phyloP scores from a whole-genome alignment of 1,284 basidiomycete genomes.

The Heterobasidion parviporum region DNA sequence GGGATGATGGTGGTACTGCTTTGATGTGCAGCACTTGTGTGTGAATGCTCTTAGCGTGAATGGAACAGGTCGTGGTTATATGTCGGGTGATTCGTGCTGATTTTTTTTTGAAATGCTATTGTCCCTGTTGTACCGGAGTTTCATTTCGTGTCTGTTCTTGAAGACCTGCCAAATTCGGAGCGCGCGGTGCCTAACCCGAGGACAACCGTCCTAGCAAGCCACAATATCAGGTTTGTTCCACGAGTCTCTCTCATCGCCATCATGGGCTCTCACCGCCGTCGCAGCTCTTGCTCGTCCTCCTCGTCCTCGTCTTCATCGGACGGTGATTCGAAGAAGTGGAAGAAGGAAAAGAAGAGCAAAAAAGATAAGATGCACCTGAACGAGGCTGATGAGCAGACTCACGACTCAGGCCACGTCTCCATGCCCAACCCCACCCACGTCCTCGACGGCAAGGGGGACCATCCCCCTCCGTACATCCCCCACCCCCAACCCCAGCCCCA shows the following conservation, averaged over 20 bases:
- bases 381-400: background rate
- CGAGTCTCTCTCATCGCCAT: background rate
- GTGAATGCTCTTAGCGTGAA: no score
- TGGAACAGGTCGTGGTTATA: no score
- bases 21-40: no score
- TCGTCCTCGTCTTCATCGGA: conserved; percentile 13
- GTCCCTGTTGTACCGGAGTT: background rate
- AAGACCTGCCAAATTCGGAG: background rate
- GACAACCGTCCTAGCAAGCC: conserved; percentile 4
- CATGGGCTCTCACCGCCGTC: conserved; percentile 15
- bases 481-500: conserved; percentile 14
- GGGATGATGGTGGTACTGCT: no score
- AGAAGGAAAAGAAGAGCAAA: conserved; percentile 15
- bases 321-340: conserved; percentile 5
- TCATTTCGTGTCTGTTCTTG: background rate
- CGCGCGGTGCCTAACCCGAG: conserved; percentile 2
- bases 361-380: background rate
- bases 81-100: no score
- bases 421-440: conserved; percentile 4
- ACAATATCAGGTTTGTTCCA: background rate
- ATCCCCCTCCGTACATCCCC: conserved; percentile 2
- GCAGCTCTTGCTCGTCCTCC: conserved; percentile 16
- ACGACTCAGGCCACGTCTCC: background rate
- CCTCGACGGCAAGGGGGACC: background rate
- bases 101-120: background rate